Conservation (phyloP, 192 early-diverging fungal genomes). For the Lobosporangium transversale region DNA sequence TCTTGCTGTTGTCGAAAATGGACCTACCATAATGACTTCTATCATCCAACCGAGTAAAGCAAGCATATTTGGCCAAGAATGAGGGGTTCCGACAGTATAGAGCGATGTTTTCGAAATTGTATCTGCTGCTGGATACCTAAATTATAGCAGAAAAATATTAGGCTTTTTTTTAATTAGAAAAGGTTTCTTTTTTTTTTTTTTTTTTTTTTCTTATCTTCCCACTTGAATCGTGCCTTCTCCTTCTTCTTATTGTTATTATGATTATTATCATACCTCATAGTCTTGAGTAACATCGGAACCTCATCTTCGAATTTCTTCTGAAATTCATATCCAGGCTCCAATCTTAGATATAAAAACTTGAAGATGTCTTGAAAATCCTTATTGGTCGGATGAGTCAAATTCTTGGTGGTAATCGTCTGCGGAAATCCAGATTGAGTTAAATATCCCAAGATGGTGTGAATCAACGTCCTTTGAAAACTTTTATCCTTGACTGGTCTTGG, state of each 20-base stretch:
- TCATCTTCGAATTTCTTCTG: constrained; percentile 78
- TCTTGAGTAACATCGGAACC: constrained; percentile 66
- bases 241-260: not conserved
- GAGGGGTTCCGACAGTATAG: constrained; percentile 67
- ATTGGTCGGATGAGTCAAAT: constrained; percentile 57
- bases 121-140: constrained; percentile 59
- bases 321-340: constrained; percentile 69
- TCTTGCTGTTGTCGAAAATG: no score
- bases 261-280: constrained; percentile 63
- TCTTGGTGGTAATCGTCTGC: constrained; percentile 50
- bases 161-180: not conserved
- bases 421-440: constrained; percentile 66
- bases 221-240: not conserved
- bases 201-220: no score
- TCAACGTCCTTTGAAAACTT: constrained; percentile 59
- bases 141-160: not conserved
- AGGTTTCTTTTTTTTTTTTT: not conserved
- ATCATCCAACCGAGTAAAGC: constrained; percentile 78
- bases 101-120: constrained; percentile 69
- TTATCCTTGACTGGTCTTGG: constrained; percentile 54
- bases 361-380: constrained; percentile 82
- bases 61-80: constrained; percentile 74
- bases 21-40: constrained; percentile 66
- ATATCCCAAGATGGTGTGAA: constrained; percentile 64
- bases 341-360: constrained; percentile 70